A percentile compares a stretch with the other conserved stretches of the same genome.
These are phyloP conservation scores for Arabis alpina DNA, from an alignment of 345 rosid genomes.

Conservation along the genomic window DNA sequence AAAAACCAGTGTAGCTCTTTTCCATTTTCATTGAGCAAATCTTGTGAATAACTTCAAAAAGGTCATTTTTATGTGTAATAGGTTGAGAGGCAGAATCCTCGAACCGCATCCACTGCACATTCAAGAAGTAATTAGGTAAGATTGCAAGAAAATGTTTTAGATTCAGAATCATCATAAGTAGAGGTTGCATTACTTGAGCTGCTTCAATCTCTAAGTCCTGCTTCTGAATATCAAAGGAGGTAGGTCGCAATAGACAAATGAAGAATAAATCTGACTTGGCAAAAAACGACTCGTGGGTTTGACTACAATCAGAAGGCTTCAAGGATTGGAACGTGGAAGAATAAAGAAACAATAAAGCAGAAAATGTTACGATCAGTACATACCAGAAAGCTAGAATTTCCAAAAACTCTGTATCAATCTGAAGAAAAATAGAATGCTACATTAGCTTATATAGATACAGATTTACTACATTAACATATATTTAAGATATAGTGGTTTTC, in stretches of 20 bases:
- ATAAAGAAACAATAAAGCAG: conserved; percentile 11
- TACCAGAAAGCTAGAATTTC: conserved; percentile 80
- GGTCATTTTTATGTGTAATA: conserved; percentile 50
- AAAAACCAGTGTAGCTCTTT: conserved; percentile 55
- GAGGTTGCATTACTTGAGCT: conserved; percentile 60
- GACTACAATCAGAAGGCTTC: conserved; percentile 46
- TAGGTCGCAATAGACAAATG: conserved; percentile 69
- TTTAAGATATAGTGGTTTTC: conserved; percentile 33
- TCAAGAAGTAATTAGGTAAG: not conserved
- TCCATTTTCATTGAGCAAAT: conserved; percentile 60
- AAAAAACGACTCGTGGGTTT: conserved; percentile 64
- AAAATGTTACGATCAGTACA: conserved; percentile 35
- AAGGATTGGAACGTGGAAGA: conserved; percentile 1
- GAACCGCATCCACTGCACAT: conserved; percentile 71
- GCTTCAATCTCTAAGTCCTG: conserved; percentile 86
- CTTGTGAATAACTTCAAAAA: conserved; percentile 49
- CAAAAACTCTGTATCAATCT: conserved; percentile 73
- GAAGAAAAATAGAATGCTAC: conserved; percentile 33
- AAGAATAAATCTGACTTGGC: conserved; percentile 74
- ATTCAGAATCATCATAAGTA: conserved; percentile 15
- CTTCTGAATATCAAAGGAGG: conserved; percentile 65
- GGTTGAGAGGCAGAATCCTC: conserved; percentile 84
- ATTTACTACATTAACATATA: not conserved
- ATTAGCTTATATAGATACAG: conserved; percentile 1
- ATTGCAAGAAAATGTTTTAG: conserved; percentile 7